Percentiles rank a stretch among this genome's conserved stretches.
Conservation (phyloP, 108 stramenopile genomes). For the Discostella stelligeroides region DNA sequence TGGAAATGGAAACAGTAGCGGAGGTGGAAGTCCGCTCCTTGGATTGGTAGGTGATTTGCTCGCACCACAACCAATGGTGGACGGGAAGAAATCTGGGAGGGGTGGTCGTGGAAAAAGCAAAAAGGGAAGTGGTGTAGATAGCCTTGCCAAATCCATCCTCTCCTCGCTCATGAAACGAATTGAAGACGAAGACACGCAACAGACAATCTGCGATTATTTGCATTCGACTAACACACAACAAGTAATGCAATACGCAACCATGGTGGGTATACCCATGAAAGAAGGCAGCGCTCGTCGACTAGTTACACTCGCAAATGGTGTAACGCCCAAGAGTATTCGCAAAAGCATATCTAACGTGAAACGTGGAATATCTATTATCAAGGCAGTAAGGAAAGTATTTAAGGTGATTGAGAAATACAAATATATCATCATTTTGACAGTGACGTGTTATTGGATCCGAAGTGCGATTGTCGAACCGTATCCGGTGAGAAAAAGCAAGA, state of each 20-base stretch:
- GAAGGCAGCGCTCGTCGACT: conserved; percentile 51
- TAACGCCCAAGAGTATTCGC: conserved; percentile 63
- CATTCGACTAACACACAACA: conserved; percentile 60
- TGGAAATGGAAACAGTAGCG: conserved; percentile 4
- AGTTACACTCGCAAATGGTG: conserved; percentile 53
- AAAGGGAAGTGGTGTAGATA: conserved; percentile 40
- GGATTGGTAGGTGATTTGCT: conserved; percentile 33
- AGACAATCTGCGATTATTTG: conserved; percentile 63
- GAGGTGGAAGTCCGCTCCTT: conserved; percentile 21
- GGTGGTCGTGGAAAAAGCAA: conserved; percentile 26
- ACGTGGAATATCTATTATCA: conserved; percentile 48
- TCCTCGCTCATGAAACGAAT: conserved; percentile 61
- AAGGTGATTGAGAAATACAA: conserved; percentile 71
- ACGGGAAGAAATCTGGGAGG: conserved; percentile 20
- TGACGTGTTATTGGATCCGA: conserved; percentile 64
- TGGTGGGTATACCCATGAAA: conserved; percentile 72
- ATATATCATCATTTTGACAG: conserved; percentile 51
- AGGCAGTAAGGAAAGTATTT: conserved; percentile 55
- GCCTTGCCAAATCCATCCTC: conserved; percentile 68
- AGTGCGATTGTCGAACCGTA: conserved; percentile 66
- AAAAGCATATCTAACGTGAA: conserved; percentile 55
- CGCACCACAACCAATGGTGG: conserved; percentile 4
- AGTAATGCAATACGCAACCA: conserved; percentile 53
- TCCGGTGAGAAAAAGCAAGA: conserved; percentile 27
- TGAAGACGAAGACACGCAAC: conserved; percentile 71